phyloP scores from a whole-genome alignment of 2,329 filamentous ascomycete genomes.

The Hymenoscyphus salicellus region DNA sequence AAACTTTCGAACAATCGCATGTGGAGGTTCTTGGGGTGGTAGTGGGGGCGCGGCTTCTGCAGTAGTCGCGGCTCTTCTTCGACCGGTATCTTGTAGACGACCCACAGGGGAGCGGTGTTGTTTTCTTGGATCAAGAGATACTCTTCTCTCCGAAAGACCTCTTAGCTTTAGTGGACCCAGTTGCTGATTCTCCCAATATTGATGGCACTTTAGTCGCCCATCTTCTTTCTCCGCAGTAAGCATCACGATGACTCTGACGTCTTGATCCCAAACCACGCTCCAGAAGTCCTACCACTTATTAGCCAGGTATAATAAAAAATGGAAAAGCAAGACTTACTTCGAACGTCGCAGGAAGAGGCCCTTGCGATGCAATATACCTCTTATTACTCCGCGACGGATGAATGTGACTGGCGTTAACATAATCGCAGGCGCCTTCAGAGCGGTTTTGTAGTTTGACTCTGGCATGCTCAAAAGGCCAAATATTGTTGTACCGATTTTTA shows the following conservation, averaged over 20 bases:
- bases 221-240: conserved; percentile 92
- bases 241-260: conserved; percentile 93
- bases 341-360: conserved; percentile 87
- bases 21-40: conserved; percentile 57
- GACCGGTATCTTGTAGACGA: conserved; percentile 34
- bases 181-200: conserved; percentile 80
- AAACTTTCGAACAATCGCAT: conserved; percentile 83
- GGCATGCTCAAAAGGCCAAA: conserved; percentile 92
- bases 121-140: conserved; percentile 63
- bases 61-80: conserved; percentile 54
- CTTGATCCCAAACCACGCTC: conserved; percentile 96
- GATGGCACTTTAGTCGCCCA: conserved; percentile 89
- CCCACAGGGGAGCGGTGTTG: conserved; percentile 43
- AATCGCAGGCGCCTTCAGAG: conserved; percentile 72
- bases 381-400: conserved; percentile 80
- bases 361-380: conserved; percentile 92
- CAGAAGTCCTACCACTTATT: conserved; percentile 74
- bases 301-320: conserved; percentile 15
- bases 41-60: conserved; percentile 41
- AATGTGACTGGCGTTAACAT: conserved; percentile 90
- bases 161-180: conserved; percentile 77
- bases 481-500: conserved; percentile 98
- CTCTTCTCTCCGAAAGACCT: conserved; percentile 75
- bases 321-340: conserved; percentile 56
- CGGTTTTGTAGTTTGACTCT: conserved; percentile 75